Conservation (phyloP, 1,284 basidiomycete genomes). For the Calocybe gambosa region DNA sequence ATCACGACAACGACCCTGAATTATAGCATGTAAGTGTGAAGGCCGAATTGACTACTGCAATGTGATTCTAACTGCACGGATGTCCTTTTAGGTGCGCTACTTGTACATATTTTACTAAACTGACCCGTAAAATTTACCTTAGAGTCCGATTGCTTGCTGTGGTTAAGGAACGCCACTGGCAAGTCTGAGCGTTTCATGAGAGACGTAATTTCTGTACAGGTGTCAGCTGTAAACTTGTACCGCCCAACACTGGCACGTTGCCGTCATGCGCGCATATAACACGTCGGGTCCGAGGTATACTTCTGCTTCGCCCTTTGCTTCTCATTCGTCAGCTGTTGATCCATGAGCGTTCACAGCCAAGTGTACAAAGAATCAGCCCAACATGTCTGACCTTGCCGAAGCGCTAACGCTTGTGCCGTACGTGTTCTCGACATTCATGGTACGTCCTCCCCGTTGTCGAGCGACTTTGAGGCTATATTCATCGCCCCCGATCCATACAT, state of each 20-base stretch:
- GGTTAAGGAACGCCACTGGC: too few species aligned
- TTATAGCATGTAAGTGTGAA: too few species aligned
- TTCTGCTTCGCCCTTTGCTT: background rate
- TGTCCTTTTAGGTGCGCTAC: too few species aligned
- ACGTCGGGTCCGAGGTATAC: background rate
- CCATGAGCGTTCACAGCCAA: background rate
- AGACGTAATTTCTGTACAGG: background rate
- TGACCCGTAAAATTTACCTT: too few species aligned
- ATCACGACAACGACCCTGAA: too few species aligned
- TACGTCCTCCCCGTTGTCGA: background rate
- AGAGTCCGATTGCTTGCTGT: too few species aligned
- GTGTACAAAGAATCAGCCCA: background rate
- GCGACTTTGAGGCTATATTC: too few species aligned
- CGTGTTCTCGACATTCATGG: conserved; percentile 6
- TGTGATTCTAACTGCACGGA: too few species aligned
- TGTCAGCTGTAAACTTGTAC: background rate
- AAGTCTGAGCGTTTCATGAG: too few species aligned
- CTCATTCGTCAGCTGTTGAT: background rate
- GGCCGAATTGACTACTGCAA: too few species aligned
- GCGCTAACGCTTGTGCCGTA: conserved; percentile 1
- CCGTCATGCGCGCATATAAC: background rate
- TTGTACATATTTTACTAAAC: too few species aligned
- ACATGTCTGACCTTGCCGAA: background rate
- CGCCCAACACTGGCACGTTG: background rate
- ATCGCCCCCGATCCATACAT: background rate